Evolutionary conservation across 805 yeast species (phyloP), one percentile per base, ranked within the genome.

Genomic region (Candida nemodendra): DNA sequence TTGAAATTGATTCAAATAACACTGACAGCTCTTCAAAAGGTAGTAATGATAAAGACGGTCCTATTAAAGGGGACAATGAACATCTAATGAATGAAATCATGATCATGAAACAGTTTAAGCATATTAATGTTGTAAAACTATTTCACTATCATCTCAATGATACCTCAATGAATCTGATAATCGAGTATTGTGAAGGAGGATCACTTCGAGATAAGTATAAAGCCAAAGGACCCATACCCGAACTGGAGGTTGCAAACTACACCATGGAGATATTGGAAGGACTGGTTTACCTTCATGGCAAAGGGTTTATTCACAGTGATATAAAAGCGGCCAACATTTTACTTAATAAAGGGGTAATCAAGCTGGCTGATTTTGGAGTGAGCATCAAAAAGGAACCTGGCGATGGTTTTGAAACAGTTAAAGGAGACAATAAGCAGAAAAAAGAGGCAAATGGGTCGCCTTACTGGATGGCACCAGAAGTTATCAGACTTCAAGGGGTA

Each of bases 381-480:
- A 86, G 90, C 14, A 74, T 83, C 4, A 68, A 68, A 30, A 34
- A 37, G 19, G 91, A 83, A 55, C 81, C 82, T 52, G 90, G 89
- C 2, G 86, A 84, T 12, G 85, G 88, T n/a, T 72, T 84, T 1
- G 69, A 67, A 27, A 71, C 71, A 2, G 49, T 39, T 9, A 34
- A 30, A 53, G 28, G 48, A 54, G 23, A 65, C 48, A 51, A 73
- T 64, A 45, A 60, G 12, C 62, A 57, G 45, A 55, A 39, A 41
- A 59, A 54, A 34, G 69, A 72, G 2, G 79, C 77, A 7, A 76
- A 73, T 12, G 99, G 99, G 2, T 88, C 98, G 0, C 95, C 97
- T 0, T 85, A 91, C 57, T 93, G 98, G 98, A 90, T 93, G 96
- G 97, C 99, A 0, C 99, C 99, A 0, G 99, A 93, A 56, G 80